Base-by-base conservation (phyloP, 345 rosid genomes). In the Salix dunnii region DNA sequence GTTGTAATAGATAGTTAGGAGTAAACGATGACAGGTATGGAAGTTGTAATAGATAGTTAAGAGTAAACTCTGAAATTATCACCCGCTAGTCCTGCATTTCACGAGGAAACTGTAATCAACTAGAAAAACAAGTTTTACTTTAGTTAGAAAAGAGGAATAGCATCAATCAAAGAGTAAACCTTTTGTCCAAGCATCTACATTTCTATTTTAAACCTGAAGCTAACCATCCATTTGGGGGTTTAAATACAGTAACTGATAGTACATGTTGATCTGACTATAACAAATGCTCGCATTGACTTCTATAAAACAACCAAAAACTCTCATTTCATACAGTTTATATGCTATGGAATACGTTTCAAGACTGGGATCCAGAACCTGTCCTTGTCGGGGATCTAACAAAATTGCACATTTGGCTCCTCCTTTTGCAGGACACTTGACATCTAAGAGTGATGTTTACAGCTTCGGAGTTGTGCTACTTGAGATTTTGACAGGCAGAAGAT, bases 391-490 rank as follows among this genome's bases (percentile, higher is more conserved):
- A 42, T 63, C 71, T 68, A 46, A 80, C 21, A 42, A 36, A 36
- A 36, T 61, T 68, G 60, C 48, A 49, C 49, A 13, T 64, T 60
- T 76, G 81, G 16, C 71, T 60, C 21, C 25, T 78, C 72, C 65
- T 21, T n/a, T 23, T 25, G 27, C 82, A 79, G 82, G 84, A 23
- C 84, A 81, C 46, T 77, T 81, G 71, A 81, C 84, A 68, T 81
- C 84, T 14, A 81, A 62, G 76, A 81, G 84, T 64, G 84, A 81
- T 67, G 84, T 81, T 28, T 81, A 81, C 74, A 77, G 84, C 80
- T 81, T 81, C 10, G 84, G 84, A 7, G 84, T 81, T 42, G 84
- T 81, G 53, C 77, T 81, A 11, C 77, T 81, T 23, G 84, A 81
- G 68, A 81, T 81, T 46, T 40, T 81, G 36, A 77, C 84, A 68